Percentiles rank a stretch among this genome's conserved stretches.
phyloP scores from a whole-genome alignment of 352 stramenopile genomes.

The Pythium aphanidermatum region DNA sequence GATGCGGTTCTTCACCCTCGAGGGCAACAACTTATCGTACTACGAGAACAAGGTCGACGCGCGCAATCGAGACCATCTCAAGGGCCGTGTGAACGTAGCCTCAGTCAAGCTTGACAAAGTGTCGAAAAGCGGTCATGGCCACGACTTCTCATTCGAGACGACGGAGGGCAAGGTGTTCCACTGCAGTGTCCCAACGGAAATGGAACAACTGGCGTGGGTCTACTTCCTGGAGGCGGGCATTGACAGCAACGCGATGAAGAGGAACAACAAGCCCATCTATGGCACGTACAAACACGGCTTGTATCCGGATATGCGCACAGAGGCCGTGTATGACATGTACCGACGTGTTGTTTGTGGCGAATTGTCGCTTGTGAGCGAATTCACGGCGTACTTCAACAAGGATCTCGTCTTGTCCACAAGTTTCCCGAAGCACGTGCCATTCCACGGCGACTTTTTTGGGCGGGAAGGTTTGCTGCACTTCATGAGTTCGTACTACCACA shows the following conservation, averaged over 20 bases:
- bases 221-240: conserved; percentile 81
- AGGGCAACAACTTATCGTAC: conserved; percentile 84
- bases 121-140: conserved; percentile 71
- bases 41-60: conserved; percentile 88
- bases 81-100: conserved; percentile 76
- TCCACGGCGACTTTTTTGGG: conserved; percentile 81
- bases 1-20: conserved; percentile 81
- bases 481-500: conserved; percentile 60
- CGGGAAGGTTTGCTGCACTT: conserved; percentile 80
- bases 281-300: conserved; percentile 65
- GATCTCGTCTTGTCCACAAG: conserved; percentile 82
- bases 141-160: conserved; percentile 84
- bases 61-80: conserved; percentile 79
- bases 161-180: conserved; percentile 81
- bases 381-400: conserved; percentile 87
- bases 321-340: conserved; percentile 76
- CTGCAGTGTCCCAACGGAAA: conserved; percentile 70
- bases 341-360: conserved; percentile 59
- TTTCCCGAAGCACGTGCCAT: conserved; percentile 73
- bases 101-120: conserved; percentile 74
- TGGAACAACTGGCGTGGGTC: conserved; percentile 79
- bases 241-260: conserved; percentile 74
- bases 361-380: conserved; percentile 39
- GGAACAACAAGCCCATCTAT: conserved; percentile 82
- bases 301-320: conserved; percentile 69